Conservation (phyloP, 1,284 basidiomycete genomes). For the Cryptococcus sp. region DNA sequence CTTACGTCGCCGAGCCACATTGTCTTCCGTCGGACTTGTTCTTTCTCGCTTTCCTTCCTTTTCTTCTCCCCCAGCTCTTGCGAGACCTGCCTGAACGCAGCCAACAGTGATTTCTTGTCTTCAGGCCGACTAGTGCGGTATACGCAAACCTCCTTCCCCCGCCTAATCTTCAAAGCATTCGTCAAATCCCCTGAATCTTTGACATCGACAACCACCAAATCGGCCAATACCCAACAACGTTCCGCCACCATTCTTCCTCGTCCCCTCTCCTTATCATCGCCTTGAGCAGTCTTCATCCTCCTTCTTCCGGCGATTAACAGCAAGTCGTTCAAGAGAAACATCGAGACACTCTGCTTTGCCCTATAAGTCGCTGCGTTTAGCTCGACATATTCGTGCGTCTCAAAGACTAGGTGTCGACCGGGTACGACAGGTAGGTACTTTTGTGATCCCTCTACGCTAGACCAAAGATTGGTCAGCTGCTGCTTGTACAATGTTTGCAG, state of each 20-base stretch:
- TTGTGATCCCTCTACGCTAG: constrained; percentile 90
- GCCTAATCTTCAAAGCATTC: constrained; percentile 92
- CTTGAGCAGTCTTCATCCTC: constrained; percentile 28
- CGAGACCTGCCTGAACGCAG: constrained; percentile 83
- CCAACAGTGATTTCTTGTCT: constrained; percentile 81
- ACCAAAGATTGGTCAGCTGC: constrained; percentile 86
- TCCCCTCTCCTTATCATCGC: constrained; percentile 56
- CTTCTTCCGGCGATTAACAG: constrained; percentile 73
- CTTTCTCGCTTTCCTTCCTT: constrained; percentile 85
- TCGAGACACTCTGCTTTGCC: constrained; percentile 75
- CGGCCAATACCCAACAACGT: constrained; percentile 82
- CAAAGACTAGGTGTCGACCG: constrained; percentile 83
- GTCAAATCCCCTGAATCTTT: constrained; percentile 94
- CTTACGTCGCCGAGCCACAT: constrained; percentile 66
- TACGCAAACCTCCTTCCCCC: constrained; percentile 89
- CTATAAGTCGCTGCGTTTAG: constrained; percentile 96
- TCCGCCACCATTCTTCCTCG: constrained; percentile 74
- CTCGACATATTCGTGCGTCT: constrained; percentile 76
- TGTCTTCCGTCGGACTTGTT: constrained; percentile 79
- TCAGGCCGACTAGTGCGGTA: constrained; percentile 75
- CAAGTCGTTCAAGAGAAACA: constrained; percentile 87
- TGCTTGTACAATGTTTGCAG: constrained; percentile 88
- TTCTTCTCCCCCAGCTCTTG: constrained; percentile 84
- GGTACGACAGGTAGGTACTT: constrained; percentile 88
- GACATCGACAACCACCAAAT: constrained; percentile 89